Evolutionary conservation across 2,329 filamentous ascomycete genomes (phyloP).

Genomic region (Cladosporium colombiae): DNA sequence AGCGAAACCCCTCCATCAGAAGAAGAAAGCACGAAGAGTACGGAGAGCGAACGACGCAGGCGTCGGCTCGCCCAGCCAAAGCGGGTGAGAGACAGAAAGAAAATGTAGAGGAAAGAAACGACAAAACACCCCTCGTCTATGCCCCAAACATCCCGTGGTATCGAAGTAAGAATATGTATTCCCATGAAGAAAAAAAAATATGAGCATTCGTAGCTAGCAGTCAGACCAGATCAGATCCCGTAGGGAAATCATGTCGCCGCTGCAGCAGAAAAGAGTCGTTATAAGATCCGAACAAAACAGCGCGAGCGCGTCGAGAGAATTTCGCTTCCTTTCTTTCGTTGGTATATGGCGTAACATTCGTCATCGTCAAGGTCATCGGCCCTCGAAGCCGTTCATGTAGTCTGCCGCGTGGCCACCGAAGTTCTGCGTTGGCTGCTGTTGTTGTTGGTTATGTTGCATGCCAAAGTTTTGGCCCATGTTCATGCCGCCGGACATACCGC

Average conservation of each 20-base stretch:
- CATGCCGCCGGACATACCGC: conserved; percentile 13
- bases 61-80: neutral
- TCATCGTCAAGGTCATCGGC: conserved; percentile 28
- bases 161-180: neutral
- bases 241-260: neutral
- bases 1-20: neutral
- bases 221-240: neutral
- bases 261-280: neutral
- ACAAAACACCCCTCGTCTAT: neutral
- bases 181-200: neutral
- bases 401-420: conserved; percentile 28
- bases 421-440: conserved; percentile 23
- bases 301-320: neutral
- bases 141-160: neutral
- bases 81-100: neutral
- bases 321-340: neutral
- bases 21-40: too few species aligned
- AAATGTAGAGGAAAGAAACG: neutral
- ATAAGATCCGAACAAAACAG: neutral
- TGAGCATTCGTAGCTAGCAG: neutral
- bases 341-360: conserved; percentile 4
- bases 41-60: neutral
- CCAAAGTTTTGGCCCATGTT: neutral
- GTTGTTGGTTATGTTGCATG: conserved; percentile 20
- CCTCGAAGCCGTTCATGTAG: conserved; percentile 38